Base-by-base conservation (phyloP, 1,284 basidiomycete genomes). In the Trichosporon sp. region DNA sequence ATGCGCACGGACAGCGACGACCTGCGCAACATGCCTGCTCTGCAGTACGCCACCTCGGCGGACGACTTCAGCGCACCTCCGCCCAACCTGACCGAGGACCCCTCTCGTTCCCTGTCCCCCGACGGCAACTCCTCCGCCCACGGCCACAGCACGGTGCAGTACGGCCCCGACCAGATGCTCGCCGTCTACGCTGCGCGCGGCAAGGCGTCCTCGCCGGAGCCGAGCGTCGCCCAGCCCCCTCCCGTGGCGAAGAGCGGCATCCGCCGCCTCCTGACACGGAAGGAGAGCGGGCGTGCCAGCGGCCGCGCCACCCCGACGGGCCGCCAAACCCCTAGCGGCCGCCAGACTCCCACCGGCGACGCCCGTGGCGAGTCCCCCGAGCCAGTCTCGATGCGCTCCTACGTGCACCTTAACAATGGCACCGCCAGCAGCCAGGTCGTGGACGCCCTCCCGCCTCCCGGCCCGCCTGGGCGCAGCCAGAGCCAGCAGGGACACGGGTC, bases 151-250 rank as follows among this genome's bases (percentile, higher is more conserved):
- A 77, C 78, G 4, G 78, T 80, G 56, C 76, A 78, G 31, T 82
- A 80, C 68, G 81, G 81, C 67, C 83, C 83, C 11, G 83, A 84
- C 72, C 79, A 84, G 70, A 80, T 84, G 78, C 77, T 84, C 11
- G 83, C 83, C 3, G 81, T 83, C n/a, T 84, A 84, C 75, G 83
- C 83, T 19, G 81, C 80, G 51, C 79, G 80, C 67, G 78, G 77
- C 63, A 78, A 79, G 66, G 77, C 68, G 14, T 67, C 75, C 6
- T 54, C 56, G 12, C 19, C 68, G 51, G 35, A 51, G 65, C 65
- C 68, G 65, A 68, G 19, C 48, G 65, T 40, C 66, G 66, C 37
- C 26, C 68, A 26, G 56, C 73, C 32, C 32, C 59, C n/a, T 70
- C 71, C 46, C 69, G 72, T 65, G 70, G 71, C 76, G n/a, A 70